Percentiles rank a stretch among this genome's conserved stretches.
phyloP scores from a whole-genome alignment of 345 rosid species.

The Conringia planisiliqua region DNA sequence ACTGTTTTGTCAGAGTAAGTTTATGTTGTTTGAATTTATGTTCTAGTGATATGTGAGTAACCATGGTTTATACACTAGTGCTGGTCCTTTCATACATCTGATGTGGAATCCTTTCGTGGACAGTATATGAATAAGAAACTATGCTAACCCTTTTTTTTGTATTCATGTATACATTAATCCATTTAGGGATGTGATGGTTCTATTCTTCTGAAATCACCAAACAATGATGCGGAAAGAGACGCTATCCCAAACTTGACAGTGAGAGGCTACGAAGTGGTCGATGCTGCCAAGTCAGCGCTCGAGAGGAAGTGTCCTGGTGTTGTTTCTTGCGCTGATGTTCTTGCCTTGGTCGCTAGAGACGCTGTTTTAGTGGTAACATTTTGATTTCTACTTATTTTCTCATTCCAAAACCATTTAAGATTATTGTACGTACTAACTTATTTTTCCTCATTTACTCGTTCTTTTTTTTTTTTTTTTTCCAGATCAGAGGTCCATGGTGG shows the following conservation, averaged over 20 bases:
- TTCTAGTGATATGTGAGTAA: not conserved
- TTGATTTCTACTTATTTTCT: not conserved
- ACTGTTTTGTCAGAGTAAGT: slow-evolving; percentile 51
- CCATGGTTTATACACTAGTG: not conserved
- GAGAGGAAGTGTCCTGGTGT: slow-evolving; percentile 43
- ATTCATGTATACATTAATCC: not conserved
- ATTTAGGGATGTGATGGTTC: slow-evolving; percentile 58
- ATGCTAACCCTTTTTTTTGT: not conserved
- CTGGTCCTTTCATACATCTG: not conserved
- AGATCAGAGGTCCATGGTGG: slow-evolving; percentile 55
- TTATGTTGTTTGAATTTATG: not conserved
- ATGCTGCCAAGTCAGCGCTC: slow-evolving; percentile 41
- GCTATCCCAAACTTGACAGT: slow-evolving; percentile 38
- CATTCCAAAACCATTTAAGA: not conserved
- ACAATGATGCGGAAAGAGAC: slow-evolving; percentile 44
- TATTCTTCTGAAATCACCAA: slow-evolving; percentile 40
- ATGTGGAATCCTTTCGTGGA: not conserved
- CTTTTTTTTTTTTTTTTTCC: not conserved
- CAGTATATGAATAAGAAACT: not conserved
- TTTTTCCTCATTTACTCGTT: not conserved
- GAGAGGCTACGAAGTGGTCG: slow-evolving; percentile 49
- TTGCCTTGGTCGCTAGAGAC: slow-evolving; percentile 61
- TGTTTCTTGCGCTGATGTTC: slow-evolving; percentile 70
- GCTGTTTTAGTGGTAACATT: slow-evolving; percentile 39
- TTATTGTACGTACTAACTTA: not conserved